Evolutionary conservation across 768 basidiomycete genomes (phyloP).

Genomic region (Imleria badia): DNA sequence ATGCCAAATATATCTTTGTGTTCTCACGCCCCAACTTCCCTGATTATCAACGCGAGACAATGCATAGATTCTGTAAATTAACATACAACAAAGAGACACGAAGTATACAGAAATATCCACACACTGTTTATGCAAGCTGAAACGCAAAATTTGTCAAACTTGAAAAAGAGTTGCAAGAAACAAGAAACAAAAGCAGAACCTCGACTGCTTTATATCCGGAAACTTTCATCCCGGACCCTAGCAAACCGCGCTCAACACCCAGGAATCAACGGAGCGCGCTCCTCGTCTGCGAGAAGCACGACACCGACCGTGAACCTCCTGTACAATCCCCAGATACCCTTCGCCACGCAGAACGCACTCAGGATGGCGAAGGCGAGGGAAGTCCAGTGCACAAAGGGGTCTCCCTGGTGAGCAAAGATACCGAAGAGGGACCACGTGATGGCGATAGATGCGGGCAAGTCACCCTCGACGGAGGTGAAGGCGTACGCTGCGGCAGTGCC

Average conservation of each 20-base stretch:
- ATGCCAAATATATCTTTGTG: constrained; percentile 12
- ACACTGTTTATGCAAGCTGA: neutral
- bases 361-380: constrained; percentile 84
- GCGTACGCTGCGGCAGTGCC: constrained; percentile 92
- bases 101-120: constrained; percentile 3
- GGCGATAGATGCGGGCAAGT: constrained; percentile 87
- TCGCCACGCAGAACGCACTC: constrained; percentile 79
- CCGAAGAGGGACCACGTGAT: constrained; percentile 94
- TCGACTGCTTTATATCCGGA: neutral
- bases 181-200: neutral
- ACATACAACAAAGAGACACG: constrained; percentile 2
- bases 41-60: neutral
- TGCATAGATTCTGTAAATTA: constrained; percentile 1
- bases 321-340: constrained; percentile 62
- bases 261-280: constrained; percentile 79
- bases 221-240: neutral
- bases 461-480: constrained; percentile 86
- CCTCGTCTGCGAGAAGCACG: constrained; percentile 77
- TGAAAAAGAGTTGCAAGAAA: neutral
- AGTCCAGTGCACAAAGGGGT: constrained; percentile 84
- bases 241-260: constrained; percentile 17
- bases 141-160: neutral
- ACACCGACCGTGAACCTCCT: constrained; percentile 45
- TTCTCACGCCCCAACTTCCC: constrained; percentile 13
- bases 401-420: constrained; percentile 76